These are phyloP conservation scores for Aciculoconidium aculeatum DNA, from an alignment of 805 yeast species.

Conservation along the genomic window DNA sequence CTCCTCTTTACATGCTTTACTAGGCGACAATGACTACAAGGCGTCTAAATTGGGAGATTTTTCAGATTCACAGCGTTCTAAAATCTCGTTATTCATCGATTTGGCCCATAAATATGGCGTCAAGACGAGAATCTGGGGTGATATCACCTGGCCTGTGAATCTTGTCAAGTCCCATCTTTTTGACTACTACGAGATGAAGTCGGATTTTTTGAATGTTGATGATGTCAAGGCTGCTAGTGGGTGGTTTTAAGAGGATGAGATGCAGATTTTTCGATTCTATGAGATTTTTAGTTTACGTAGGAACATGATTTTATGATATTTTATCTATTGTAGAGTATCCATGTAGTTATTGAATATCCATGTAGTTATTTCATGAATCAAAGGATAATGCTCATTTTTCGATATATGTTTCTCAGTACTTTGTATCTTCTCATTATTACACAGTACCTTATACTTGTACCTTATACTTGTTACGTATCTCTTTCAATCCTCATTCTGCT, in stretches of 20 bases:
- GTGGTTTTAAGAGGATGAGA: constrained; percentile 5
- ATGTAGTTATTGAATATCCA: no score
- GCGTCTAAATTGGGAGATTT: constrained; percentile 21
- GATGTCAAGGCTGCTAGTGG: constrained; percentile 41
- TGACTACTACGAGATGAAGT: constrained; percentile 41
- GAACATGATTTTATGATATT: no score
- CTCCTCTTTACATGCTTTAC: constrained; percentile 30
- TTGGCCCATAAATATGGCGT: constrained; percentile 47
- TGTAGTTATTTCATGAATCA: no score
- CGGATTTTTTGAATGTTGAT: constrained; percentile 61
- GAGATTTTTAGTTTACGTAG: no score
- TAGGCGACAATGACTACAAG: constrained; percentile 19
- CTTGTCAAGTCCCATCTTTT: constrained; percentile 43
- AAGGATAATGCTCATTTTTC: no score
- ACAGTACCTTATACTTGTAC: no score
- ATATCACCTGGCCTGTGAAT: constrained; percentile 57
- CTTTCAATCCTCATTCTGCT: no score
- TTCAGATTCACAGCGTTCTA: constrained; percentile 22
- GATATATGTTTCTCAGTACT: no score
- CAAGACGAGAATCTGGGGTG: constrained; percentile 66
- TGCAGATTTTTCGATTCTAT: no score
- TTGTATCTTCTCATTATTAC: no score
- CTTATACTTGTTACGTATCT: no score
- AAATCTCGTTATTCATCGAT: constrained; percentile 22
- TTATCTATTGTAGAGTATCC: no score